Conservation (phyloP, 768 basidiomycete genomes). For the Suillus cothurnatus region DNA sequence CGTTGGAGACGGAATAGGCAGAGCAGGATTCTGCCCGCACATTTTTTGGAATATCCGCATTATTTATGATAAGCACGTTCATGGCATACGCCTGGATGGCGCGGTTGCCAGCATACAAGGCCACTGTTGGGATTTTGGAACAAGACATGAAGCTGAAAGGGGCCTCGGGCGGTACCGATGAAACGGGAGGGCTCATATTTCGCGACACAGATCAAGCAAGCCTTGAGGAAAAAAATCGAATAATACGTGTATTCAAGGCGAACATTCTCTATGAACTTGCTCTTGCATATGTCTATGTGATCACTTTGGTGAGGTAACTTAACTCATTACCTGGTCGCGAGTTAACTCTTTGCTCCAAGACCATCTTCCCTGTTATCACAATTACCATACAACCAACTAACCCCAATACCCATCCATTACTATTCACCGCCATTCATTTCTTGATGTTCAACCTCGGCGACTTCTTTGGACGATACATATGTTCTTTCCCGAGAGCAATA, state of each 20-base stretch:
- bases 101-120: slow-evolving; percentile 59
- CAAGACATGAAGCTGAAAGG: slow-evolving; percentile 27
- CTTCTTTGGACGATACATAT: slow-evolving; percentile 67
- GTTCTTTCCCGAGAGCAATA: slow-evolving; percentile 62
- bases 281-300: slow-evolving; percentile 71
- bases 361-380: slow-evolving; percentile 87
- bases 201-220: slow-evolving; percentile 22
- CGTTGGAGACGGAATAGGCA: slow-evolving; percentile 41
- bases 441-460: slow-evolving; percentile 78
- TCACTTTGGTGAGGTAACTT: slow-evolving; percentile 66
- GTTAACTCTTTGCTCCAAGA: slow-evolving; percentile 42
- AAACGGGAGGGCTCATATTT: slow-evolving; percentile 39
- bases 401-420: slow-evolving; percentile 66
- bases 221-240: slow-evolving; percentile 44
- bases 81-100: slow-evolving; percentile 59
- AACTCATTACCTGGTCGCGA: slow-evolving; percentile 4
- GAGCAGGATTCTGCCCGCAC: slow-evolving; percentile 69
- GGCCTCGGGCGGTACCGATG: slow-evolving; percentile 31
- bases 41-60: slow-evolving; percentile 71
- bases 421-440: slow-evolving; percentile 82
- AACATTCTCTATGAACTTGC: slow-evolving; percentile 75
- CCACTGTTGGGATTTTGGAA: slow-evolving; percentile 51
- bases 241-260: slow-evolving; percentile 57
- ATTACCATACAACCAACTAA: slow-evolving; percentile 71
- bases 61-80: slow-evolving; percentile 60